These are phyloP conservation scores for Hypoxylon sp. DNA, from an alignment of 2,329 filamentous ascomycete species.

Conservation along the genomic window DNA sequence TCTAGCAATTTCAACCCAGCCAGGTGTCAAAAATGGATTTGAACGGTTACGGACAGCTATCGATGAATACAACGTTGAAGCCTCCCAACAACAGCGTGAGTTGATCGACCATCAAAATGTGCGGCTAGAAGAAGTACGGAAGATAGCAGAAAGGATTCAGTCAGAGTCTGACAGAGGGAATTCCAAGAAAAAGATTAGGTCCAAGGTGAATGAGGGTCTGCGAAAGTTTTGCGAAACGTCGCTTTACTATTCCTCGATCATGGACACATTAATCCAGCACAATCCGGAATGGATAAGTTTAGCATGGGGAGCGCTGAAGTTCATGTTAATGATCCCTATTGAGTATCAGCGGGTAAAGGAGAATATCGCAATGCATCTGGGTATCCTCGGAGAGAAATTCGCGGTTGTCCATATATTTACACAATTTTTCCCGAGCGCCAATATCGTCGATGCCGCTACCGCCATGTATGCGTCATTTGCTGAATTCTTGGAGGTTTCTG, in stretches of 20 bases:
- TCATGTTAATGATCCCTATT: neutral
- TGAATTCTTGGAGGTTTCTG: neutral
- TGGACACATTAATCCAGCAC: conserved; percentile 1
- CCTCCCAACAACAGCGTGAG: neutral
- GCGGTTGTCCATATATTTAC: conserved; percentile 1
- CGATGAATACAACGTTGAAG: neutral
- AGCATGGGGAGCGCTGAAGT: neutral
- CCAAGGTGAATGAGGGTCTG: neutral
- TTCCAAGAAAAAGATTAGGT: neutral
- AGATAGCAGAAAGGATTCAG: neutral
- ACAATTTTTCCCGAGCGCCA: neutral
- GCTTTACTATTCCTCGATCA: conserved; percentile 2
- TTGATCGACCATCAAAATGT: conserved; percentile 2
- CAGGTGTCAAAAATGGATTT: neutral
- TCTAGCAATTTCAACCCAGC: neutral
- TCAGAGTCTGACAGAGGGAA: neutral
- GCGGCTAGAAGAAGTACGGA: neutral
- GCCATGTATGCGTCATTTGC: neutral
- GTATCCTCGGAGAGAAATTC: neutral
- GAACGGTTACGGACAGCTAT: conserved; percentile 3
- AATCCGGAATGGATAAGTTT: neutral
- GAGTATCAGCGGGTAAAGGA: conserved; percentile 4
- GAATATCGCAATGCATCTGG: neutral
- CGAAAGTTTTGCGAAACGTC: conserved; percentile 1
- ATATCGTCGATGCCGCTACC: neutral